phyloP scores from a whole-genome alignment of 352 stramenopile genomes.

The Globisporangium sylvaticum region DNA sequence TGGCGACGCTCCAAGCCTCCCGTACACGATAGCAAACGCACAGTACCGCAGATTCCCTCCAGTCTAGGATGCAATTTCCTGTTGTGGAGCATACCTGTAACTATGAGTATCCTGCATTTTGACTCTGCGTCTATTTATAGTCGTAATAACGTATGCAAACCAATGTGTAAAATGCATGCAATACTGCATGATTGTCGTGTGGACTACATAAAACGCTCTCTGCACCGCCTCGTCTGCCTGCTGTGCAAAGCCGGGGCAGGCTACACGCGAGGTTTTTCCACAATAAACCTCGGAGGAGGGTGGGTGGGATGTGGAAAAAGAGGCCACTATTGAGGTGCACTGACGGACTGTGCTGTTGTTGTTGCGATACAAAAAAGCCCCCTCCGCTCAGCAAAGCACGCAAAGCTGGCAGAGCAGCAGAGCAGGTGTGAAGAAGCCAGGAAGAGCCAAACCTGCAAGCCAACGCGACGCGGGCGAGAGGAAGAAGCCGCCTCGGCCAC shows the following conservation, averaged over 20 bases:
- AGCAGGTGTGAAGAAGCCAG: not conserved
- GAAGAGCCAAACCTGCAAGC: not conserved
- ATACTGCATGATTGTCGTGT: too few species aligned
- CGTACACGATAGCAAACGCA: not conserved
- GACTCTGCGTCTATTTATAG: not conserved
- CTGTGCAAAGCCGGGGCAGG: not conserved
- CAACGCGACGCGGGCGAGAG: not conserved
- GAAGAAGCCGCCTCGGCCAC: not conserved
- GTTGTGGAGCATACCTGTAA: not conserved
- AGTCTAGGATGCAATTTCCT: not conserved
- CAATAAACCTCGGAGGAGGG: not conserved
- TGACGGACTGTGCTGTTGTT: conserved; percentile 9
- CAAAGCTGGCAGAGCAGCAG: not conserved
- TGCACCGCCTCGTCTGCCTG: not conserved
- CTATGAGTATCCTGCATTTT: not conserved
- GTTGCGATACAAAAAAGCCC: not conserved
- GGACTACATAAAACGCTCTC: not conserved
- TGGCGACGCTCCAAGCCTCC: not conserved
- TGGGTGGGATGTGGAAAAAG: not conserved
- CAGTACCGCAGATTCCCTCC: not conserved
- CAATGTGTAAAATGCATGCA: too few species aligned
- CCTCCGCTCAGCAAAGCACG: conserved; percentile 1
- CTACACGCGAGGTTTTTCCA: not conserved
- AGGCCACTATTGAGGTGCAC: conserved; percentile 5
- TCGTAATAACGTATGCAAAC: too few species aligned